Base-by-base conservation (phyloP, 2,329 filamentous ascomycete species). In the Trichoderma breve region DNA sequence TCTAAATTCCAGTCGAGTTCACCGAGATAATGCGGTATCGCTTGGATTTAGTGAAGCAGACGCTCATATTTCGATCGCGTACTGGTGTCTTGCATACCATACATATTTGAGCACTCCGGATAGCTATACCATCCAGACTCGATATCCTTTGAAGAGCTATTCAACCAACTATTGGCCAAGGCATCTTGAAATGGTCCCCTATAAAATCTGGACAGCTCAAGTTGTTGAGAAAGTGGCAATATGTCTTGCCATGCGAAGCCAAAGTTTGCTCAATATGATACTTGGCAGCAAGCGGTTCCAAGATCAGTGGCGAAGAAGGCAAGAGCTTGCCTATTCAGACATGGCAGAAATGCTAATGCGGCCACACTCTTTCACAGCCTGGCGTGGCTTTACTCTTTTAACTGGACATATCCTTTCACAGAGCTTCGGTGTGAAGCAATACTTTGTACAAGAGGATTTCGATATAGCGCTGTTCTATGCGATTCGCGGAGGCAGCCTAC, bases 61-160 rank as follows among this genome's bases (percentile, higher is more conserved):
- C n/a, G 63, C 70, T 21, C 58, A 72, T 15, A n/a, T 72, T 7
- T 39, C 24, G 15, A 72, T 73, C 43, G 51, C 58, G 4, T 43
- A 30, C 2, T 69, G 36, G n/a, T 73, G 61, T 9, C 24, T 73
- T n/a, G 39, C 26, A 3, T 71, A 64, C 14, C 69, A 68, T 21
- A 21, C 24, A 15, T 21, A 26, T 21, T 14, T 12, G 39, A 32
- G 62, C 7, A 15, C 15, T 28, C 12, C n/a, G 34, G 51, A 12
- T 1, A 8, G 30, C 15, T 14, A 15, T 9, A 36, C 6, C 4
- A 32, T 18, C 30, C 28, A 53, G 28, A 51, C 12, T 2, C n/a
- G 8, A 28, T 15, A 39, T 55, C 21, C 5, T 4, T 32, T 69
- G 7, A 24, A 36, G 30, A 11, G 4, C 11, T 72, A 71, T 32